Base-by-base conservation (phyloP, 2,329 filamentous ascomycete species). In the Eurotiales sp. region DNA sequence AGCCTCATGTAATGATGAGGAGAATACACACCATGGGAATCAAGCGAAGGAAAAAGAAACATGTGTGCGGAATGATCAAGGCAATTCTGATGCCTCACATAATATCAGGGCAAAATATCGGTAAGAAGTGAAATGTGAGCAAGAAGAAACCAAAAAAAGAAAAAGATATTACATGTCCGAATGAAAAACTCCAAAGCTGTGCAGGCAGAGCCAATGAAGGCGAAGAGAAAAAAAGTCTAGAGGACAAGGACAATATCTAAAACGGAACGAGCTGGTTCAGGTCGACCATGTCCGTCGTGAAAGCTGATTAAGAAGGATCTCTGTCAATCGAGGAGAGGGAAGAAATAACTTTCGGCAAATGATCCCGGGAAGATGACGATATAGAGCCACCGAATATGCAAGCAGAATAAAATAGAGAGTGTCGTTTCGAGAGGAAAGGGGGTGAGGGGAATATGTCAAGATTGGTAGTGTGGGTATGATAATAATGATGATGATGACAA, bases 11-110 rank as follows among this genome's bases (percentile, higher is more conserved):
- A 14, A 36, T 32, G 34, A 27, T 30, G 27, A 34, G 36, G 14
- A 36, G 36, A 15, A 43, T 42, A 45, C 39, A 52, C 51, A 53
- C 46, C 50, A 46, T 45, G 50, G 50, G 44, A 47, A 49, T 49
- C 51, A 53, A 46, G 51, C 25, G 27, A 53, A 44, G 23, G 48
- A 15, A 48, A 48, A 45, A 19, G 32, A 34, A 44, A n/a, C n/a
- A n/a, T n/a, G 32, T 43, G 45, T 48, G 44, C 50, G 48, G 17
- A 30, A 34, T n/a, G 45, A 32, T 37, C 37, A 15, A 42, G 46
- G 36, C 34, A 49, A 41, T 41, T n/a, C n/a, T 29, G n/a, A 39
- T 39, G 32, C 34, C 30, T 10, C 34, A 19, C 14, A 21, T 39
- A 49, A 49, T 49, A 17, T 37, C 39, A 36, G 40, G 23, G 25